These are phyloP conservation scores for Monascus ruber DNA, from an alignment of 2,329 filamentous ascomycete species.

Conservation along the genomic window DNA sequence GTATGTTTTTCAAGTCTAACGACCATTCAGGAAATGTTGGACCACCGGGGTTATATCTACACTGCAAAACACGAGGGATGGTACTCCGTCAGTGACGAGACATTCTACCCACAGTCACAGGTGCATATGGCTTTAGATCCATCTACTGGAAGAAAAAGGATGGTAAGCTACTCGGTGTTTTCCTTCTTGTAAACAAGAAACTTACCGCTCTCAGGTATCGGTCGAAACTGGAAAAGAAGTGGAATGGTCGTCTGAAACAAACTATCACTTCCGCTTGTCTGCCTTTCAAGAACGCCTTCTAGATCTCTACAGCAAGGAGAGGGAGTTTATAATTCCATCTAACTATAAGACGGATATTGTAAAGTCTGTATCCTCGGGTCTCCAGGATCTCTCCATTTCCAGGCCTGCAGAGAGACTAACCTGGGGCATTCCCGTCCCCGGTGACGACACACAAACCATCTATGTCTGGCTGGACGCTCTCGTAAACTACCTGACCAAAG, in stretches of 20 bases:
- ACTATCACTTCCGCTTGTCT: slow-evolving; percentile 90
- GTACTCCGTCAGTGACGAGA: slow-evolving; percentile 96
- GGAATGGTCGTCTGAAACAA: slow-evolving; percentile 85
- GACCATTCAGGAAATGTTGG: slow-evolving; percentile 48
- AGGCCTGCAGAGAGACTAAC: slow-evolving; percentile 63
- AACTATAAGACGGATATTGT: slow-evolving; percentile 68
- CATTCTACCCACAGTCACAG: slow-evolving; percentile 73
- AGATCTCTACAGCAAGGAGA: slow-evolving; percentile 66
- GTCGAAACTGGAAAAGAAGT: slow-evolving; percentile 84
- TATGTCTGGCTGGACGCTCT: slow-evolving; percentile 98
- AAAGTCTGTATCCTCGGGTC: slow-evolving; percentile 60
- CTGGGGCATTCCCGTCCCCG: slow-evolving; percentile 86
- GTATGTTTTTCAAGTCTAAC: slow-evolving; percentile 3
- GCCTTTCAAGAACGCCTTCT: slow-evolving; percentile 69
- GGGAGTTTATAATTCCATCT: slow-evolving; percentile 62
- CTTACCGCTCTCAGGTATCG: slow-evolving; percentile 40
- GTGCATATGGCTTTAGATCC: slow-evolving; percentile 67
- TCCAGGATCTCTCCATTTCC: slow-evolving; percentile 83
- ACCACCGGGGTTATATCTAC: slow-evolving; percentile 68
- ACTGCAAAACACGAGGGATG: slow-evolving; percentile 80
- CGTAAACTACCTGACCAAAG: slow-evolving; percentile 81
- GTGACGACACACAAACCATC: slow-evolving; percentile 75
- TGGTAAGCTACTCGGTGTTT: slow-evolving; percentile 36
- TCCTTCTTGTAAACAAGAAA: neutral
- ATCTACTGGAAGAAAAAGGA: slow-evolving; percentile 68